Evolutionary conservation across 2,329 filamentous ascomycete species (phyloP).

Genomic region (Saccharata proteae): DNA sequence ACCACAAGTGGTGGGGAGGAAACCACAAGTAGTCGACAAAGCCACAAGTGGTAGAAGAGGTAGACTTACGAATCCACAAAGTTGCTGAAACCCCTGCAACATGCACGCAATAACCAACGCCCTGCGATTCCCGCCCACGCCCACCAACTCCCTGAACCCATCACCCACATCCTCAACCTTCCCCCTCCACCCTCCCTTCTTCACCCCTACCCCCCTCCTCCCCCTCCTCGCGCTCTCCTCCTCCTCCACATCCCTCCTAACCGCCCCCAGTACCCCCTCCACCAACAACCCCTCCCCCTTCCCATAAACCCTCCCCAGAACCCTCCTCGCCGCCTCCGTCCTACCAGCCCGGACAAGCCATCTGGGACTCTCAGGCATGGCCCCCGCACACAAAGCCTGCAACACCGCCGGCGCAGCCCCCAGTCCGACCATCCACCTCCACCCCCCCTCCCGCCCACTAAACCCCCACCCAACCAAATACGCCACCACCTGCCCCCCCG

Average conservation of each 20-base stretch:
- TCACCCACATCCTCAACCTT: slow-evolving; percentile 39
- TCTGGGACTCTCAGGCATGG: slow-evolving; percentile 79
- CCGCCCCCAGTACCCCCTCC: slow-evolving; percentile 51
- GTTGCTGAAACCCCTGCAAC: slow-evolving; percentile 76
- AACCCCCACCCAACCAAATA: slow-evolving; percentile 64
- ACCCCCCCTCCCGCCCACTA: slow-evolving; percentile 48
- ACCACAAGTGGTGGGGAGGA: no score
- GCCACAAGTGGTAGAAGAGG: no score
- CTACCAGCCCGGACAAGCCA: slow-evolving; percentile 67
- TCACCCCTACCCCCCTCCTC: slow-evolving; percentile 20
- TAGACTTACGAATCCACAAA: slow-evolving; percentile 47
- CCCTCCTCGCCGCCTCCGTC: slow-evolving; percentile 47
- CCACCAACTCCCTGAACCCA: slow-evolving; percentile 37
- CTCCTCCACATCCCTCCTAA: slow-evolving; percentile 62
- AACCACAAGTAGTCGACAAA: neutral
- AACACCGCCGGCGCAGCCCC: slow-evolving; percentile 64
- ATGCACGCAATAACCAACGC: slow-evolving; percentile 77
- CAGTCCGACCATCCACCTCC: slow-evolving; percentile 86
- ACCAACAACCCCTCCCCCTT: slow-evolving; percentile 36
- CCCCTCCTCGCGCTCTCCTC: slow-evolving; percentile 43
- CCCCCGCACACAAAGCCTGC: slow-evolving; percentile 55
- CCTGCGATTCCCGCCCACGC: slow-evolving; percentile 46
- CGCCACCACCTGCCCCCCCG: slow-evolving; percentile 66
- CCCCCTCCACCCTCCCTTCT: slow-evolving; percentile 15
- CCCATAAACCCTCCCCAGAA: slow-evolving; percentile 55